Evolutionary conservation across 768 basidiomycete species (phyloP), one percentile per base, ranked within the genome.

Genomic region (Suillus placidus): DNA sequence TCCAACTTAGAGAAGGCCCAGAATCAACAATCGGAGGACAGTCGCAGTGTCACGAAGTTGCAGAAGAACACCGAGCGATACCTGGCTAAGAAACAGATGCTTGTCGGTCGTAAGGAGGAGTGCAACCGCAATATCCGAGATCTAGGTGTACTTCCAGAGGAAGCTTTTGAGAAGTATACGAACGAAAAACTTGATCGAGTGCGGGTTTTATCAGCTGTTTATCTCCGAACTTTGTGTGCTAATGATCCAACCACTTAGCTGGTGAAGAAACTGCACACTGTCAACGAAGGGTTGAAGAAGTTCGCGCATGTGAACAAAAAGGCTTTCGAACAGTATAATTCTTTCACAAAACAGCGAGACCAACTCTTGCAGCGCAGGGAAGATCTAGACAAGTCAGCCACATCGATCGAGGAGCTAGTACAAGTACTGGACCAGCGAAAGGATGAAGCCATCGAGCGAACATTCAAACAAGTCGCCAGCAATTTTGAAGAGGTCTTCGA

Each of bases 261-360:
- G 54, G 88, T 96, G 72, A 97, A 95, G 79, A 92, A 92, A 69
- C 83, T 99, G n/a, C 95, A 97, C 70, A 83, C 85, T 16, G 90
- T 95, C 67, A 97, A 98, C 73, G 96, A 99, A 73, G 87, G 88
- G 34, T 81, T 99, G 71, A 97, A 97, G 77, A 97, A 95, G 76
- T 99, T 96, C 72, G 93, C 95, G 0, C 95, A 98, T 74, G 97
- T 99, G 67, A 99, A 99, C 83, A 99, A 99, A 84, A 98, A 99
- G 74, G 97, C 97, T 1, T 97, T 97, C 74, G 97, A 99, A 76
- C 97, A 99, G 76, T 99, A 97, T 81, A 93, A 87, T 76, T 96
- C 94, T 74, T 99, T 99, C 77, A 97, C 96, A 9, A 98, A 97
- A 74, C 97, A 99, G 76, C 91, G 96, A 1, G 96, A 99, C 74